phyloP scores from a whole-genome alignment of 2,329 filamentous ascomycete genomes.

The Emmonsiellopsis sp. region DNA sequence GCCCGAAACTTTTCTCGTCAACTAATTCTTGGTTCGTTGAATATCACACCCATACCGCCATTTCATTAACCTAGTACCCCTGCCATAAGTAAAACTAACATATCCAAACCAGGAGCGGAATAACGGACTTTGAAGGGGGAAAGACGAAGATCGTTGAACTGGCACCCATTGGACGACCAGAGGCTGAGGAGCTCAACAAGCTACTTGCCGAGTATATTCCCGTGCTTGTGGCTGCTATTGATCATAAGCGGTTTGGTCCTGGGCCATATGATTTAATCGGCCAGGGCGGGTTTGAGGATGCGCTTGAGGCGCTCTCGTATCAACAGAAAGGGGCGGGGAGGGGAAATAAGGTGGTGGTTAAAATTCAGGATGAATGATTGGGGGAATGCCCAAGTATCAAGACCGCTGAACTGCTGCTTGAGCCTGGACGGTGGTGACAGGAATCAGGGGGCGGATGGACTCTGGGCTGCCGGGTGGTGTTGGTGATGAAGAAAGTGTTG shows the following conservation, averaged over 20 bases:
- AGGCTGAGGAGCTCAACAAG: constrained; percentile 14
- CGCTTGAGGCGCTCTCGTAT: constrained; percentile 15
- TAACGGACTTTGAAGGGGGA: constrained; percentile 16
- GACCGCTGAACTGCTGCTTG: too few relatives aligned
- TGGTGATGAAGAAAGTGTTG: too few relatives aligned
- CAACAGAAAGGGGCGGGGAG: constrained; percentile 15
- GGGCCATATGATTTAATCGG: constrained; percentile 16
- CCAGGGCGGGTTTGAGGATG: constrained; percentile 16
- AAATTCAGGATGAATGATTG: constrained; percentile 13
- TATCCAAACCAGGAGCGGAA: constrained; percentile 6
- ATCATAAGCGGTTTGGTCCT: constrained; percentile 12
- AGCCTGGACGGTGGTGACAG: too few relatives aligned
- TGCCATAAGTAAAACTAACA: neutral
- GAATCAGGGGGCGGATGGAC: too few relatives aligned
- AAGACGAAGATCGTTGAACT: constrained; percentile 14
- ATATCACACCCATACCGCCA: neutral
- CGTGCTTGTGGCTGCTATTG: constrained; percentile 14
- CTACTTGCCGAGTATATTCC: constrained; percentile 15
- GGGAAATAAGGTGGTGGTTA: constrained; percentile 16
- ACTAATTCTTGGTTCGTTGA: constrained; percentile 12
- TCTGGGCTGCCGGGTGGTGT: too few relatives aligned
- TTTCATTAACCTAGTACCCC: neutral
- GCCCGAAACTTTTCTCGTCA: constrained; percentile 18
- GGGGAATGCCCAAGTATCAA: too few relatives aligned
- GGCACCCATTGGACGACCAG: constrained; percentile 13